phyloP scores from a whole-genome alignment of 2,329 filamentous ascomycete genomes.

The Passalora sequoiae region DNA sequence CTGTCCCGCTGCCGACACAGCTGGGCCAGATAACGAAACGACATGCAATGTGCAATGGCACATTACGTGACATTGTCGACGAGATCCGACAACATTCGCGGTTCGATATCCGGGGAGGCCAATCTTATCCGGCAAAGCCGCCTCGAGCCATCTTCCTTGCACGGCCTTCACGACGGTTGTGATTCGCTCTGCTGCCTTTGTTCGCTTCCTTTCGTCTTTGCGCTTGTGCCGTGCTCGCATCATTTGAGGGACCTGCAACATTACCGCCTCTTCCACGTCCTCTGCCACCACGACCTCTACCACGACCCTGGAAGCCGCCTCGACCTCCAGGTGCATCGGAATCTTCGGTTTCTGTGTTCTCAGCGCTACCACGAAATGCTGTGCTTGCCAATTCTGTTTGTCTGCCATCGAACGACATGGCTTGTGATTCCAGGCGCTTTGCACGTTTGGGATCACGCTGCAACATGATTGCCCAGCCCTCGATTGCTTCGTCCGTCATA shows the following conservation, averaged over 20 bases:
- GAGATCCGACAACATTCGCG: no score
- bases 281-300: conserved; percentile 44
- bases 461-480: conserved; percentile 91
- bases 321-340: conserved; percentile 44
- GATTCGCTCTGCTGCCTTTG: conserved; percentile 77
- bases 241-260: conserved; percentile 60
- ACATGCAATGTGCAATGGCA: no score
- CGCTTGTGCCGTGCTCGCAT: conserved; percentile 66
- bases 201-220: conserved; percentile 72
- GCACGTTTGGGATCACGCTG: conserved; percentile 64
- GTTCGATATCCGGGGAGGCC: no score
- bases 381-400: conserved; percentile 63
- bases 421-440: conserved; percentile 65
- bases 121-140: conserved; percentile 43
- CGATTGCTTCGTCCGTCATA: conserved; percentile 89
- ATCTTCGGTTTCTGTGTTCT: conserved; percentile 54
- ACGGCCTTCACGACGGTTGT: conserved; percentile 70
- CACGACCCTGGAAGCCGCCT: conserved; percentile 44
- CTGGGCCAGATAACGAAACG: no score
- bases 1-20: no score
- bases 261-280: conserved; percentile 43
- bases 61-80: no score
- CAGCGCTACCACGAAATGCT: conserved; percentile 55
- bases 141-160: conserved; percentile 59
- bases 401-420: conserved; percentile 58